A percentile compares a stretch with the other conserved stretches of the same genome.
Conservation (phyloP, 2,329 filamentous ascomycete species). For the Ophiocordyceps australis region DNA sequence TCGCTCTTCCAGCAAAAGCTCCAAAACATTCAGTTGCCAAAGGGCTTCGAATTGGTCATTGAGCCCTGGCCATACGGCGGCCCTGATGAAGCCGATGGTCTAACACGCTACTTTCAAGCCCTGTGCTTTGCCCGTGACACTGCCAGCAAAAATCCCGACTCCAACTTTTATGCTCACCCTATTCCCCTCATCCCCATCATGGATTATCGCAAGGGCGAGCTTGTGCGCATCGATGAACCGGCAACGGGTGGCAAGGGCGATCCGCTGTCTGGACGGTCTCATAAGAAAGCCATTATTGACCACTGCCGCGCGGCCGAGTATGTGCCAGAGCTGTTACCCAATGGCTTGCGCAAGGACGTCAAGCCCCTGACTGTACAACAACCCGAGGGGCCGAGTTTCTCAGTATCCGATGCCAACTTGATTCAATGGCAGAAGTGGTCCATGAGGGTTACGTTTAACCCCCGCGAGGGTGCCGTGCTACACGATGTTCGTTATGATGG, state of each 20-base stretch:
- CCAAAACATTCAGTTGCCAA: slow-evolving; percentile 7
- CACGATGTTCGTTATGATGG: slow-evolving; percentile 52
- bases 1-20: slow-evolving; percentile 13
- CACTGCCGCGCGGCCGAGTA: slow-evolving; percentile 18
- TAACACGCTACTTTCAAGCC: slow-evolving; percentile 13
- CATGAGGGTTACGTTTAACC: slow-evolving; percentile 51
- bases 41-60: slow-evolving; percentile 11
- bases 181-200: slow-evolving; percentile 27
- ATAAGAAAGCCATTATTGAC: slow-evolving; percentile 7
- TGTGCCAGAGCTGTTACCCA: slow-evolving; percentile 19
- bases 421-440: slow-evolving; percentile 47
- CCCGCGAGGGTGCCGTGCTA: slow-evolving; percentile 49
- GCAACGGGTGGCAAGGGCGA: slow-evolving; percentile 14
- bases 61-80: slow-evolving; percentile 16
- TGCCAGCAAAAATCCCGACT: slow-evolving; percentile 20
- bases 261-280: slow-evolving; percentile 5
- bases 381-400: slow-evolving; percentile 17
- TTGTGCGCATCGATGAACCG: slow-evolving; percentile 14
- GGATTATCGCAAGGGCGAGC: slow-evolving; percentile 10
- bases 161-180: slow-evolving; percentile 37
- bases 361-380: slow-evolving; percentile 36
- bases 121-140: slow-evolving; percentile 13
- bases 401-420: slow-evolving; percentile 21
- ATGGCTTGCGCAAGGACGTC: slow-evolving; percentile 25
- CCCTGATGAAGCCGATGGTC: slow-evolving; percentile 10